These are phyloP conservation scores for Tricholoma furcatifolium DNA, from an alignment of 768 basidiomycete species.

Conservation along the genomic window DNA sequence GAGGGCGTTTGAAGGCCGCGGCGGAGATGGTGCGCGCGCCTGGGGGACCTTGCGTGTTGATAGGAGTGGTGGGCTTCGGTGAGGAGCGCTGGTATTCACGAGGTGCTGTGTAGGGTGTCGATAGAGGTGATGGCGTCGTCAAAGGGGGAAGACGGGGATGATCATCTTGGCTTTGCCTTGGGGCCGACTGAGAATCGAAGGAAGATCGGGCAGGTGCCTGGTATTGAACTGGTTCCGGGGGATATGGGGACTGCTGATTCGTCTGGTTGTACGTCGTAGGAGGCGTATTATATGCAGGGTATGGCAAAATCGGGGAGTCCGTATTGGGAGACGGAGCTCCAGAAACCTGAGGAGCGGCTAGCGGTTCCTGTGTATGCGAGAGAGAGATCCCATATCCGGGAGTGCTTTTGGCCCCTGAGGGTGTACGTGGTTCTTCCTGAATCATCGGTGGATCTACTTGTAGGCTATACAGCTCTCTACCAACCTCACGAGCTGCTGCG, in stretches of 20 bases:
- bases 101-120: constrained; percentile 30
- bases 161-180: constrained; percentile 2
- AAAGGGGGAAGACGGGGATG: constrained; percentile 11
- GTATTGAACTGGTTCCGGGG: constrained; percentile 4
- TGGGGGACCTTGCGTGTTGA: constrained; percentile 22
- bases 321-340: constrained; percentile 30
- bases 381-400: constrained; percentile 3
- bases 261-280: constrained; percentile 1
- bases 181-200: constrained; percentile 2
- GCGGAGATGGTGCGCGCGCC: constrained; percentile 68
- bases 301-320: constrained; percentile 26
- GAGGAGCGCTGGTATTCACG: constrained; percentile 37
- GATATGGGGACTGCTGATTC: neutral
- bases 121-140: constrained; percentile 2
- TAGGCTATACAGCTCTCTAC: constrained; percentile 61
- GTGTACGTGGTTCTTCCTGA: constrained; percentile 15
- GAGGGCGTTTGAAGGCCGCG: constrained; percentile 67
- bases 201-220: constrained; percentile 2
- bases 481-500: constrained; percentile 68
- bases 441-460: constrained; percentile 28
- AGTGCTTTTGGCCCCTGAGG: constrained; percentile 15
- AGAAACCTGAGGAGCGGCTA: constrained; percentile 35
- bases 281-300: constrained; percentile 18
- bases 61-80: constrained; percentile 15
- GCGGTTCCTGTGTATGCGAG: constrained; percentile 13